These are phyloP conservation scores for Royoungia palumana DNA, from an alignment of 768 basidiomycete species.

Conservation along the genomic window DNA sequence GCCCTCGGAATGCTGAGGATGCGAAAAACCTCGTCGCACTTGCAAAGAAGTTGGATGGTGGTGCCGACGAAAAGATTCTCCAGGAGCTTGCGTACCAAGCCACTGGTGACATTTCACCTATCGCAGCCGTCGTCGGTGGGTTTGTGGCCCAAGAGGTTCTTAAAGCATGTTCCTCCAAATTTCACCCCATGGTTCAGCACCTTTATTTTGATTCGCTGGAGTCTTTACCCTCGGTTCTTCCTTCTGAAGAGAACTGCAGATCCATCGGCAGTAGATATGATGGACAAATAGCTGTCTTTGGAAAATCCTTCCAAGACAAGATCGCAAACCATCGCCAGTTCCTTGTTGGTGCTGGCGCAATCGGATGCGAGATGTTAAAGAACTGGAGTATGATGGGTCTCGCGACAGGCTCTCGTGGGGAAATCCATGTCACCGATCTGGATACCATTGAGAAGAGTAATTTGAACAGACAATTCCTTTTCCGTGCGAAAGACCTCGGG, in stretches of 20 bases:
- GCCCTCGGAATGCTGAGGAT: constrained; percentile 79
- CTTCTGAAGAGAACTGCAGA: constrained; percentile 79
- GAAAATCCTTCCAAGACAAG: constrained; percentile 88
- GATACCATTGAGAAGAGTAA: constrained; percentile 99
- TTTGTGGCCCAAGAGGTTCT: constrained; percentile 98
- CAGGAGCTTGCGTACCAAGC: constrained; percentile 90
- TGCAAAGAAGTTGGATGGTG: constrained; percentile 73
- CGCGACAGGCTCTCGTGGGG: constrained; percentile 71
- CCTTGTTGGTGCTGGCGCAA: constrained; percentile 97
- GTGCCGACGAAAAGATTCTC: constrained; percentile 78
- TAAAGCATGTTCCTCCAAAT: constrained; percentile 96
- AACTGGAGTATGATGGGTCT: constrained; percentile 99
- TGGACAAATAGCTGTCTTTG: constrained; percentile 94
- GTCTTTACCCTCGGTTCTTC: constrained; percentile 74
- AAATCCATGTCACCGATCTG: constrained; percentile 91
- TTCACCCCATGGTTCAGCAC: constrained; percentile 93
- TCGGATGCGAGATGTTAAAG: constrained; percentile 99
- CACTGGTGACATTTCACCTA: constrained; percentile 81
- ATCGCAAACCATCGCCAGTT: constrained; percentile 89
- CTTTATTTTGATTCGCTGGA: constrained; percentile 98
- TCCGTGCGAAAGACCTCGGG: constrained; percentile 93
- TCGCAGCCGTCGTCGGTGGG: constrained; percentile 92
- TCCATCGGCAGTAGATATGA: constrained; percentile 86
- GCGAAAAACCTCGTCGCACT: constrained; percentile 67
- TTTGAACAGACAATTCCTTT: constrained; percentile 96